These are phyloP conservation scores for Trichophyton schoenleinii DNA, from an alignment of 2,329 filamentous ascomycete genomes.

Conservation along the genomic window DNA sequence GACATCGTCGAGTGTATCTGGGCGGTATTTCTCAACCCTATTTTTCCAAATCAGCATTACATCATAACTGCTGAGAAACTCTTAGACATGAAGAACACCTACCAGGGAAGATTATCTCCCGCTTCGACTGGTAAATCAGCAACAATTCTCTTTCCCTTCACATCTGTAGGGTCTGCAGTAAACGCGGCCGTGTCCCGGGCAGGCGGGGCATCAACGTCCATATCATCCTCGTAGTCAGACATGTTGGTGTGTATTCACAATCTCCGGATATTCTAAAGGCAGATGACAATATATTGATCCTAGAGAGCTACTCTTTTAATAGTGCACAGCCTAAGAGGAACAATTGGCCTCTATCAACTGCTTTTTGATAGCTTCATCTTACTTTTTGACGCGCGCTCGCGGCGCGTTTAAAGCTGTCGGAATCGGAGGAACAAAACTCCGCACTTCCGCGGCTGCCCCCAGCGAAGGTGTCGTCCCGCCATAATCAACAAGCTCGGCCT, in stretches of 20 bases:
- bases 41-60: conserved; percentile 7
- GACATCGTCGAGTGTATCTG: conserved; percentile 77
- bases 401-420: not conserved
- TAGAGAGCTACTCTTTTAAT: not conserved
- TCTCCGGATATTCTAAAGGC: not conserved
- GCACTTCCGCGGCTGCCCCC: not conserved
- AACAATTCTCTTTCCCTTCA: conserved; percentile 79
- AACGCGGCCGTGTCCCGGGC: conserved; percentile 49
- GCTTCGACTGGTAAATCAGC: conserved; percentile 90
- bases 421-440: not conserved
- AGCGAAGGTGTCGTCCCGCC: not conserved
- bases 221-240: conserved; percentile 51
- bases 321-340: not conserved
- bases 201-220: conserved; percentile 51
- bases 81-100: conserved; percentile 10
- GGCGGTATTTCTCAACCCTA: conserved; percentile 95
- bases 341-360: not conserved
- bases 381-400: not conserved
- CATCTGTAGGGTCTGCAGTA: conserved; percentile 49
- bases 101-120: conserved; percentile 91
- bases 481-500: not conserved
- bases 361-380: not conserved
- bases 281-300: not conserved
- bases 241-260: conserved; percentile 21
- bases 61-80: conserved; percentile 6